These are phyloP conservation scores for Amphirosellinia nigrospora DNA, from an alignment of 495 filamentous ascomycete genomes.

Conservation along the genomic window DNA sequence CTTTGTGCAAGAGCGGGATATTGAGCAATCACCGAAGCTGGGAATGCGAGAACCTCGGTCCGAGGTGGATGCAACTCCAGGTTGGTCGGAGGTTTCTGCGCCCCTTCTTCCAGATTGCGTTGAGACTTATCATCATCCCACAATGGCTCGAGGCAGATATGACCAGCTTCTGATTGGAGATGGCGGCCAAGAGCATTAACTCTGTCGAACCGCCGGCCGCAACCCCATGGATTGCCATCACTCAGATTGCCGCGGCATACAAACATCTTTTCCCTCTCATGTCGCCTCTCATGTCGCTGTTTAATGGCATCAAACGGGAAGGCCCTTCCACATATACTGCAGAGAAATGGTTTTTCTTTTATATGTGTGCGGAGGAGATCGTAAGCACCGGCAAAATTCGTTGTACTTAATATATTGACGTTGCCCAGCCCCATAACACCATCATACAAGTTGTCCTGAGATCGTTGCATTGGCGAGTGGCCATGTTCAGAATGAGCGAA, in stretches of 20 bases:
- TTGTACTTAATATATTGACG: slow-evolving; percentile 89
- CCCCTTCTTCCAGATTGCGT: slow-evolving; percentile 67
- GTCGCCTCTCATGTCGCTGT: slow-evolving; percentile 88
- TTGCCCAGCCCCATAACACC: slow-evolving; percentile 78
- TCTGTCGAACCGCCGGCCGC: slow-evolving; percentile 89
- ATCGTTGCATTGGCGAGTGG: slow-evolving; percentile 78
- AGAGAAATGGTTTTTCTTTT: slow-evolving; percentile 90
- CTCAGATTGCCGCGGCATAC: slow-evolving; percentile 91
- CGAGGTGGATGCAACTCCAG: too few species aligned
- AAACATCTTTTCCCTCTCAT: slow-evolving; percentile 95
- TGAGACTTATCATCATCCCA: slow-evolving; percentile 81
- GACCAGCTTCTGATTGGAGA: slow-evolving; percentile 93
- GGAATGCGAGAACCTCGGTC: too few species aligned
- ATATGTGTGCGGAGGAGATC: slow-evolving; percentile 86
- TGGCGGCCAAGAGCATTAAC: slow-evolving; percentile 95
- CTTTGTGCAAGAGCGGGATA: slow-evolving; percentile 88
- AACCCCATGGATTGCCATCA: slow-evolving; percentile 85
- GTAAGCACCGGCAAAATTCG: too few species aligned
- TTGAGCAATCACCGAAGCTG: slow-evolving; percentile 85
- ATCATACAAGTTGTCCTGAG: slow-evolving; percentile 78
- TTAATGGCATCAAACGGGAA: slow-evolving; percentile 96
- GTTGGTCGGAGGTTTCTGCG: too few species aligned
- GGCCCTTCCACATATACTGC: slow-evolving; percentile 93
- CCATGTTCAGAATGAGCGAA: slow-evolving; percentile 80
- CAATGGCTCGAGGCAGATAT: slow-evolving; percentile 94